These are phyloP conservation scores for Xylaria venustula DNA, from an alignment of 495 filamentous ascomycete species.

Conservation along the genomic window DNA sequence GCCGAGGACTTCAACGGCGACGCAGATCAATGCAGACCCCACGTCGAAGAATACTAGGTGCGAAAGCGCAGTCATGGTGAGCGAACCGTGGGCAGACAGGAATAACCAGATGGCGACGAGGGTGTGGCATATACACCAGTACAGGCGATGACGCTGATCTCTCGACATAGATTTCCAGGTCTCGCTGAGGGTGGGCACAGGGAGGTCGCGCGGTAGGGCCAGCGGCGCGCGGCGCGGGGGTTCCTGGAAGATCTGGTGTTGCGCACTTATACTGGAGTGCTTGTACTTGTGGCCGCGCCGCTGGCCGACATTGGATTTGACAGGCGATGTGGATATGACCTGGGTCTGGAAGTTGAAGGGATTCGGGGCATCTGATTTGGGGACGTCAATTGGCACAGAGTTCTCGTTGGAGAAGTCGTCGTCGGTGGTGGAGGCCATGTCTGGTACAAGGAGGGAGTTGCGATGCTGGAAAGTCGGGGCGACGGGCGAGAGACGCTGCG, in stretches of 20 bases:
- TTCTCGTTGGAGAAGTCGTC: conserved; percentile 27
- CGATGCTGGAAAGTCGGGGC: conserved; percentile 46
- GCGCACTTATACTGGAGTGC: conserved; percentile 83
- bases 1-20: conserved; percentile 83
- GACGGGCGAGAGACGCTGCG: conserved; percentile 64
- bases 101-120: conserved; percentile 78
- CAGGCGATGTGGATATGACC: conserved; percentile 70
- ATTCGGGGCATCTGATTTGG: conserved; percentile 39
- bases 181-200: conserved; percentile 87
- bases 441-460: not conserved
- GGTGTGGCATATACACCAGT: conserved; percentile 89
- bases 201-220: conserved; percentile 86
- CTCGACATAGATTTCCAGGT: conserved; percentile 80
- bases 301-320: conserved; percentile 86
- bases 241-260: conserved; percentile 93
- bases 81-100: conserved; percentile 79
- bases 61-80: conserved; percentile 88
- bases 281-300: conserved; percentile 97
- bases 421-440: conserved; percentile 35
- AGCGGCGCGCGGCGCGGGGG: conserved; percentile 86
- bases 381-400: conserved; percentile 20
- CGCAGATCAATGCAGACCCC: conserved; percentile 87
- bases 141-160: conserved; percentile 76
- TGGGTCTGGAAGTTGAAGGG: conserved; percentile 96
- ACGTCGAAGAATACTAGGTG: conserved; percentile 95